Evolutionary conservation across 257 asterid genomes (phyloP), one percentile per base, ranked within the genome.

Genomic region (Gentiana macrophylla): DNA sequence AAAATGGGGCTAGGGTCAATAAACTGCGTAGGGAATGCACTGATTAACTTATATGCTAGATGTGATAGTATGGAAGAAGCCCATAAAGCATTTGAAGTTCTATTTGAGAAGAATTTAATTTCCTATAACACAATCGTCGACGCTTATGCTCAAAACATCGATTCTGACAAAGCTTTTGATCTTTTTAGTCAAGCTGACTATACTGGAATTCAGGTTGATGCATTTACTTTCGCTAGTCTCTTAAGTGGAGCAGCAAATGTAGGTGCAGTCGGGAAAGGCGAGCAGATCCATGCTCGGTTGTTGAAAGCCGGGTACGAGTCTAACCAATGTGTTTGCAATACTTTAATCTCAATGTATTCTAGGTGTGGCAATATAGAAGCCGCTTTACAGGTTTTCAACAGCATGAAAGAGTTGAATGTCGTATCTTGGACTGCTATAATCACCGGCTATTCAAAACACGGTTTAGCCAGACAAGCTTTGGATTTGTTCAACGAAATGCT

Each of bases 231-330:
- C 49, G 86, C 95, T 43, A 87, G 95, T 75, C 82, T 91, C 50
- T 75, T 91, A 72, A 91, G 95, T 65, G 98, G 94, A 59, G 94
- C 97, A 37, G 97, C 97, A 37, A 87, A 93, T 60, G 67, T 87
- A 60, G 97, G 98, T 50, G 98, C 97, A 5, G 74, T 83, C 37
- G 83, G 90, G 37, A 87, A 83, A 74, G 98, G 98, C 8, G 98
- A 87, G 76, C 93, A 80, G 54, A 69, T 91, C 52, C 98, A 91
- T 37, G 84, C 88, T 46, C 88, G 88, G 48, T 59, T 91, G 60
- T 63, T 91, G 33, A 91, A 91, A 81, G 63, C 82, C 1, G 94
- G 95, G 56, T 72, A 73, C 1, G 77, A 67, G 36, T 69, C 83
- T n/a, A 65, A 73, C 63, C 78, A 65, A 9, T 72, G 69, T 45